Conservation (phyloP, 148 eudicot species). For the Vaccinium macrocarpon region DNA sequence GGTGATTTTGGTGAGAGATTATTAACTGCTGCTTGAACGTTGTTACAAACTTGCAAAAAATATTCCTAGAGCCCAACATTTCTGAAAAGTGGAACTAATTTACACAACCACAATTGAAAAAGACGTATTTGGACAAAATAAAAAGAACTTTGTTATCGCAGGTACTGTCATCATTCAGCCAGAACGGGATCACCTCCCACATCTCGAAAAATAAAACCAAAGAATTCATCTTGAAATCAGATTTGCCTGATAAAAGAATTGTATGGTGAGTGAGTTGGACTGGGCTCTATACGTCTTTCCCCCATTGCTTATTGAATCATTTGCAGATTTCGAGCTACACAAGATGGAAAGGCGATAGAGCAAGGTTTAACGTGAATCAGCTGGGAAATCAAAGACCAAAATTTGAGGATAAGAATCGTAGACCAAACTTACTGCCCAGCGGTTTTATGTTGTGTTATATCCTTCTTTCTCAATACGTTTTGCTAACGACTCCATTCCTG, state of each 20-base stretch:
- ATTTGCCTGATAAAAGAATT: background rate
- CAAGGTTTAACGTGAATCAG: background rate
- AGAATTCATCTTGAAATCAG: background rate
- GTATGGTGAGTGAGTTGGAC: background rate
- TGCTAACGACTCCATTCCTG: conserved; percentile 90
- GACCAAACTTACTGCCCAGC: conserved; percentile 10
- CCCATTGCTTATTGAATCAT: background rate
- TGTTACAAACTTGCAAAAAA: no score
- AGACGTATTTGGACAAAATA: background rate
- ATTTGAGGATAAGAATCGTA: background rate
- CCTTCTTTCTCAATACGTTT: conserved; percentile 82
- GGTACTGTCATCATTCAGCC: background rate
- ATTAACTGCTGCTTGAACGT: no score
- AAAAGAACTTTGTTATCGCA: background rate
- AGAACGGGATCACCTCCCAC: background rate
- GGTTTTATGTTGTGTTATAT: conserved; percentile 54
- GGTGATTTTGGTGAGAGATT: no score
- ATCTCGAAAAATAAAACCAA: background rate
- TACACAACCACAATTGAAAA: background rate
- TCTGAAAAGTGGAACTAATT: background rate
- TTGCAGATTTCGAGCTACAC: background rate
- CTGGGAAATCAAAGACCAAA: background rate
- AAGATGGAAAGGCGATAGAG: background rate
- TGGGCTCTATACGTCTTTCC: background rate
- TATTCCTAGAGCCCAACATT: no score